These are phyloP conservation scores for Moelleriella libera DNA, from an alignment of 2,329 filamentous ascomycete genomes.

Conservation along the genomic window DNA sequence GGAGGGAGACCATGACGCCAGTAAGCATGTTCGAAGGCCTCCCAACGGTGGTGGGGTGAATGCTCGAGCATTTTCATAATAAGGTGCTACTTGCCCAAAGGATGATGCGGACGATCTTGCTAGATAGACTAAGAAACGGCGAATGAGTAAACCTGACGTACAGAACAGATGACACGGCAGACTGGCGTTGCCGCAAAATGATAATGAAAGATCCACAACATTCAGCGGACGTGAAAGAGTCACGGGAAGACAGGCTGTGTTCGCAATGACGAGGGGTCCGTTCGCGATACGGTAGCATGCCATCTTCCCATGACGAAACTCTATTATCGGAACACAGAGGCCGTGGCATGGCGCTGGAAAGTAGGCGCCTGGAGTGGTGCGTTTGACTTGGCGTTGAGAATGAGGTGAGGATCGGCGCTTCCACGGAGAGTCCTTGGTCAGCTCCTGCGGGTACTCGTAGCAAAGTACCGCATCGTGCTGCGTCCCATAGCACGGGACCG, in stretches of 20 bases:
- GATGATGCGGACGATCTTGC: too few species aligned
- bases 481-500: neutral
- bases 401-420: neutral
- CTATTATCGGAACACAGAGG: neutral
- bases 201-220: too few species aligned
- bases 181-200: too few species aligned
- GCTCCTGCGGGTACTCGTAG: neutral
- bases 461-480: neutral
- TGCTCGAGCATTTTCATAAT: too few species aligned
- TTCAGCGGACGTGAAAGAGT: too few species aligned
- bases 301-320: neutral
- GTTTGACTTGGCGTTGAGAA: slow-evolving; percentile 11
- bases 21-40: too few species aligned
- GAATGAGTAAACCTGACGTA: too few species aligned
- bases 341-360: neutral
- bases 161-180: too few species aligned
- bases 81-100: too few species aligned
- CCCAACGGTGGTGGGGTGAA: too few species aligned
- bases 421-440: neutral
- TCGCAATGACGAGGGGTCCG: neutral
- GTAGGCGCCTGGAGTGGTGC: neutral
- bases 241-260: neutral
- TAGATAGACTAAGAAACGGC: too few species aligned
- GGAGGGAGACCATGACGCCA: too few species aligned
- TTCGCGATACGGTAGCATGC: neutral